A percentile compares a stretch with the other conserved stretches of the same genome.
These are phyloP conservation scores for Leucocoprinus birnbaumii DNA, from an alignment of 768 basidiomycete species.

Conservation along the genomic window DNA sequence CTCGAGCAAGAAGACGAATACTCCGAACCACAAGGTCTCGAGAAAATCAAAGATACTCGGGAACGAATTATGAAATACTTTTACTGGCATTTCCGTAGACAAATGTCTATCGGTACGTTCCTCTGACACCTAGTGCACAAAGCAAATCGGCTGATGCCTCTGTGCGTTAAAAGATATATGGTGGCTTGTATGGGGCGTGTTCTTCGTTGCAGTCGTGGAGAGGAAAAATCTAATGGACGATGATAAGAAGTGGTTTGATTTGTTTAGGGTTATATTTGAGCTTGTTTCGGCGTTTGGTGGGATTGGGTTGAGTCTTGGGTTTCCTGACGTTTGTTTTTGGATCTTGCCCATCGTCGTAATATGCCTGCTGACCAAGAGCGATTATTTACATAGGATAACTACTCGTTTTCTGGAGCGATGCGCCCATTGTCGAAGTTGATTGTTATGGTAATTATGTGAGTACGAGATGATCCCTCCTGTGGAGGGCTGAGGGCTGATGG, in stretches of 20 bases:
- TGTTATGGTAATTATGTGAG: constrained; percentile 66
- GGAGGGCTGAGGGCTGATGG: not conserved
- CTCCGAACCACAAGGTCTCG: constrained; percentile 41
- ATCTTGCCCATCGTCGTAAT: too few species aligned
- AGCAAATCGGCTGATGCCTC: too few species aligned
- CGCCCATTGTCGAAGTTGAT: constrained; percentile 69
- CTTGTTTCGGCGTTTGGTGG: constrained; percentile 66
- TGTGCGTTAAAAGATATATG: constrained; percentile 54
- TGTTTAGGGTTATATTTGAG: constrained; percentile 58
- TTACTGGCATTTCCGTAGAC: constrained; percentile 60
- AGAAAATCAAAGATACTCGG: constrained; percentile 27
- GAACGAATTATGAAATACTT: constrained; percentile 45
- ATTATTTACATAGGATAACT: constrained; percentile 41
- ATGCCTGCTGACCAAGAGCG: not conserved
- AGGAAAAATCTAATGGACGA: constrained; percentile 52
- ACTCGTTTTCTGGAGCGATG: constrained; percentile 61
- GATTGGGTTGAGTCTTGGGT: constrained; percentile 68
- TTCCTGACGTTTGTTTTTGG: constrained; percentile 41
- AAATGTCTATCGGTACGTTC: constrained; percentile 51
- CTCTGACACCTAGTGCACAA: not conserved
- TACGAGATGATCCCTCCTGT: not conserved
- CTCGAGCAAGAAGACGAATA: constrained; percentile 46
- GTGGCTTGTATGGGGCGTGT: constrained; percentile 77
- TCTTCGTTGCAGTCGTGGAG: constrained; percentile 72
- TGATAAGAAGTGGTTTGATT: constrained; percentile 60